Base-by-base conservation (phyloP, 2,329 filamentous ascomycete genomes). In the Xylariaceae sp. region DNA sequence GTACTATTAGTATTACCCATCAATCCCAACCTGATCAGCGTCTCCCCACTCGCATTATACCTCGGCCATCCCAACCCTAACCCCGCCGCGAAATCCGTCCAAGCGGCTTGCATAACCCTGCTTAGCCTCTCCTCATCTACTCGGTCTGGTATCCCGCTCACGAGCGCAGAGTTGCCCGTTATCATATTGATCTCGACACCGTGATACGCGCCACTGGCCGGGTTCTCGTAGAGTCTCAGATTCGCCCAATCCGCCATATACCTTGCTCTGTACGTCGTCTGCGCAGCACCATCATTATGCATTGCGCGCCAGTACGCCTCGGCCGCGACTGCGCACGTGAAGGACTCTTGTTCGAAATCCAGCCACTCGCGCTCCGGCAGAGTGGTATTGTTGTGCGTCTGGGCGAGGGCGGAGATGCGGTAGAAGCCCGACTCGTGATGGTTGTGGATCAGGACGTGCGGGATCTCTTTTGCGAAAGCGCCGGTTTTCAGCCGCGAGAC, bases 111-210 rank as follows among this genome's bases (percentile, higher is more conserved):
- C 40, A 42, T 42, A 17, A 38, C 18, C 9, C 28, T 5, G 21
- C 14, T 29, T 19, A 42, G 35, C 13, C 23, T 6, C 8, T 14
- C 21, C 16, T 42, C 40, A 31, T 11, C 1, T 12, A 28, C 17
- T 8, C 26, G 31, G 8, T 35, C 27, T 17, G 27, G 27, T 19
- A 38, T 35, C n/a, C 40, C 35, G 31, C 40, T 38, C 11, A 42
- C 31, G 17, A 32, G 28, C 15, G 30, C 35, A 4, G 40, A 34
- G 17, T 42, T 42, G 11, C 40, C 40, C n/a, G 34, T 42, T 3
- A 42, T 13, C 40, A 42, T 42, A 21, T 42, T 42, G 34, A 42
- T 26, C 26, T 42, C 40, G 16, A 42, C 40, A 16, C 40, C 34
- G 15, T 42, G 40, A 16, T 42, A 42, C 26, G 40, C 40, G 2